These are phyloP conservation scores for Cystofilobasidium bisporidii DNA, from an alignment of 768 basidiomycete genomes.

Conservation along the genomic window DNA sequence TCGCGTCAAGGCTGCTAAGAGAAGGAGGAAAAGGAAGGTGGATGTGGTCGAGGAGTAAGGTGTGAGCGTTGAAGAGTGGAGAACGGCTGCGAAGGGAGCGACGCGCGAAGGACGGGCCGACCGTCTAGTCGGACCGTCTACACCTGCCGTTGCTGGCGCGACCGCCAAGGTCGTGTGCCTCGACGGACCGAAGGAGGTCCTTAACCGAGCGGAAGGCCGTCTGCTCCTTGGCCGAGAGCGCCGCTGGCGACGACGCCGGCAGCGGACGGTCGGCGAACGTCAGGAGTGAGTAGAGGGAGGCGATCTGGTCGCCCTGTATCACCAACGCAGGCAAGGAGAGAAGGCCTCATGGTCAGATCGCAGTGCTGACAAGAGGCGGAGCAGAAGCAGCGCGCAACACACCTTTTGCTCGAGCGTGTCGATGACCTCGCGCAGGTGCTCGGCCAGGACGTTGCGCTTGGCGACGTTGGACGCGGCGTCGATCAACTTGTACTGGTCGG, in stretches of 20 bases:
- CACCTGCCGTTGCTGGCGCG: too few relatives aligned
- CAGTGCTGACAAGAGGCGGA: too few relatives aligned
- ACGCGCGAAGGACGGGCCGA: too few relatives aligned
- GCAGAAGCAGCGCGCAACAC: constrained; percentile 19
- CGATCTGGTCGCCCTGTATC: constrained; percentile 78
- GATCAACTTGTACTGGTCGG: constrained; percentile 86
- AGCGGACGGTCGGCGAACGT: constrained; percentile 45
- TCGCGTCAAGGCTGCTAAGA: too few relatives aligned
- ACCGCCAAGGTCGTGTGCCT: neutral
- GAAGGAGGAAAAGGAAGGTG: too few relatives aligned
- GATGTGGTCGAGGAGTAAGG: too few relatives aligned
- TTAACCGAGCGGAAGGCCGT: constrained; percentile 17
- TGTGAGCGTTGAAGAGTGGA: too few relatives aligned
- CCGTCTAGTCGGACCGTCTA: too few relatives aligned
- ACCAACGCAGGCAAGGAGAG: too few relatives aligned
- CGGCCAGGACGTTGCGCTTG: constrained; percentile 75
- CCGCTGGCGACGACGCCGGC: neutral
- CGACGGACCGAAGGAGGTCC: constrained; percentile 15
- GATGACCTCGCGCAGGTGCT: constrained; percentile 81
- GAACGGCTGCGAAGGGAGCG: too few relatives aligned
- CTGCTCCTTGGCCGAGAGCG: neutral
- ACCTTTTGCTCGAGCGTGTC: constrained; percentile 89
- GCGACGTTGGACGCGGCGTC: constrained; percentile 70
- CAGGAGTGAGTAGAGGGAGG: constrained; percentile 75
- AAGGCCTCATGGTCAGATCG: neutral